phyloP scores from a whole-genome alignment of 805 yeast genomes.

The Candida wancherniae region DNA sequence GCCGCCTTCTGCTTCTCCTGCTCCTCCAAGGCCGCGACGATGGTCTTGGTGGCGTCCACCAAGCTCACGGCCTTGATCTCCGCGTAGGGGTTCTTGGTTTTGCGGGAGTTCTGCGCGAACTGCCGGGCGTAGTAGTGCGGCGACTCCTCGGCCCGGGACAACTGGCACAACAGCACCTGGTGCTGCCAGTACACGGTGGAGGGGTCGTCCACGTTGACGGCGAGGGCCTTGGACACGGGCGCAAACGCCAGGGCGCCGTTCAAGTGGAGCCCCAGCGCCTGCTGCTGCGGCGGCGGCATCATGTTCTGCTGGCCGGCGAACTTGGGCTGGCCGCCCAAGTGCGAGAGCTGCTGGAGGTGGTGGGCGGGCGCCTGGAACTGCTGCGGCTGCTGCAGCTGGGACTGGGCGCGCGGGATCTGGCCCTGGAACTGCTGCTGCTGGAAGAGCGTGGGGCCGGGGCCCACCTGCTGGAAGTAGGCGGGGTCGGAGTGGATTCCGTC shows the following conservation, averaged over 20 bases:
- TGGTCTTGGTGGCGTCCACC: constrained; percentile 38
- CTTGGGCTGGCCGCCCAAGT: constrained; percentile 18
- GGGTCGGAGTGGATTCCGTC: constrained; percentile 23
- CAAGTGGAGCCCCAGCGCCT: constrained; percentile 7
- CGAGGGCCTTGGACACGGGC: constrained; percentile 22
- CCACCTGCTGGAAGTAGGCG: constrained; percentile 20
- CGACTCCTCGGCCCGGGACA: constrained; percentile 58
- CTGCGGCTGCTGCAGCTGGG: constrained; percentile 11
- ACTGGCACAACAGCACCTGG: constrained; percentile 66
- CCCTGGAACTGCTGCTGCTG: constrained; percentile 16
- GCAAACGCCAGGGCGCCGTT: constrained; percentile 18
- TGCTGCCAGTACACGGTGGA: constrained; percentile 67
- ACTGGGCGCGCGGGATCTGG: constrained; percentile 12
- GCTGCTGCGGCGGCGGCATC: constrained; percentile 13
- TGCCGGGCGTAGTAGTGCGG: constrained; percentile 83
- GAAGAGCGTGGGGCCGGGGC: constrained; percentile 18
- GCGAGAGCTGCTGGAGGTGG: constrained; percentile 22
- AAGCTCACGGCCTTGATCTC: constrained; percentile 36
- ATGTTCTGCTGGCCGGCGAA: constrained; percentile 15
- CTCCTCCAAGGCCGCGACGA: constrained; percentile 31
- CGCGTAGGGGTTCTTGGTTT: constrained; percentile 34
- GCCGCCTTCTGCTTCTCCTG: constrained; percentile 40
- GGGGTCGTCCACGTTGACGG: constrained; percentile 34
- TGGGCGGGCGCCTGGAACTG: constrained; percentile 15
- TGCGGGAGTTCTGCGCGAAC: constrained; percentile 66